Percentiles rank a stretch among this genome's conserved stretches.
phyloP scores from a whole-genome alignment of 257 asterid genomes.

The Solanum virginianum region DNA sequence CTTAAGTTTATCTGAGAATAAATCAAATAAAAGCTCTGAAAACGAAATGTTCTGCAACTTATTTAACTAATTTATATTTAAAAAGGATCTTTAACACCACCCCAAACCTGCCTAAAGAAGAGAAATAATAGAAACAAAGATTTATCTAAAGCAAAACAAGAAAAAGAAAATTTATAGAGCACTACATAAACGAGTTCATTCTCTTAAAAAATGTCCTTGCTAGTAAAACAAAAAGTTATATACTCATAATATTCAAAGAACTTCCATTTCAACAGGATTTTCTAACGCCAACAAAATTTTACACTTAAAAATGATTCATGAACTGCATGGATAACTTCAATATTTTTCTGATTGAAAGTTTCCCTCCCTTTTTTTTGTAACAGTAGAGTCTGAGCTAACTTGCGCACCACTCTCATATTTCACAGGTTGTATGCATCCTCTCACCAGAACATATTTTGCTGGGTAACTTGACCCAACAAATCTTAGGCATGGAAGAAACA shows the following conservation, averaged over 20 bases:
- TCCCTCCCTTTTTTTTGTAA: not conserved
- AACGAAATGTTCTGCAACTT: not conserved
- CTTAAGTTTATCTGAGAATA: slow-evolving; percentile 55
- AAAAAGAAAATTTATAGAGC: not conserved
- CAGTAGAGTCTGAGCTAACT: not conserved
- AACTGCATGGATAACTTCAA: not conserved
- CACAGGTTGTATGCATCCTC: not conserved
- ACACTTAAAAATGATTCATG: not conserved
- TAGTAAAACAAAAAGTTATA: not conserved
- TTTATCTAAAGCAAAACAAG: not conserved
- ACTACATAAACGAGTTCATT: not conserved
- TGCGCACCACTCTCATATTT: not conserved
- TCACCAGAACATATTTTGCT: not conserved
- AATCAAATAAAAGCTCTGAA: not conserved
- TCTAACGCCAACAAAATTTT: not conserved
- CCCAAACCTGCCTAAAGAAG: not conserved
- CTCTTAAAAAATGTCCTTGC: not conserved
- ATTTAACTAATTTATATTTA: not conserved
- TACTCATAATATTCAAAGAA: not conserved
- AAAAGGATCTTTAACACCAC: not conserved
- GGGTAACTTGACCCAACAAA: not conserved
- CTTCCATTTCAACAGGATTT: not conserved
- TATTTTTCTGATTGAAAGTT: not conserved
- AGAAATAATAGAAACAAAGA: not conserved
- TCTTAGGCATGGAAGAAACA: not conserved